These are phyloP conservation scores for Hygrophila difformis DNA, from an alignment of 257 asterid species.

Conservation along the genomic window DNA sequence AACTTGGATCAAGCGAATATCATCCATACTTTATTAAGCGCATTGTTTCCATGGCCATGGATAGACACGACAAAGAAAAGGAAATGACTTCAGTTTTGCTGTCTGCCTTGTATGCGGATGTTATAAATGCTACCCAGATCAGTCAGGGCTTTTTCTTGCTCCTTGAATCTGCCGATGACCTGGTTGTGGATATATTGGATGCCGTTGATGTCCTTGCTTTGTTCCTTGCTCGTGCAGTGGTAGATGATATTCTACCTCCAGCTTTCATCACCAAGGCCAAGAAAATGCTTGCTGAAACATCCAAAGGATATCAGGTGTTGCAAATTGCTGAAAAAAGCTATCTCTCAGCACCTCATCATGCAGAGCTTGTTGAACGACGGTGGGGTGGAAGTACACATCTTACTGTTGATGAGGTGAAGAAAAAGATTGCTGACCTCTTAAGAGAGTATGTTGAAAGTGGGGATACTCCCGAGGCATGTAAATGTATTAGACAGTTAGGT, in stretches of 20 bases:
- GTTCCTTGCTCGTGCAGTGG: slow-evolving; percentile 90
- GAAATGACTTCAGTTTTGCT: slow-evolving; percentile 98
- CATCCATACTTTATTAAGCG: slow-evolving; percentile 92
- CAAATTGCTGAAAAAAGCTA: slow-evolving; percentile 92
- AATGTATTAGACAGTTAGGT: slow-evolving; percentile 83
- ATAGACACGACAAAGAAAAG: slow-evolving; percentile 89
- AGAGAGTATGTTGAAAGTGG: slow-evolving; percentile 85
- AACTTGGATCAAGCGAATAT: slow-evolving; percentile 72
- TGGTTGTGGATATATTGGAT: slow-evolving; percentile 81
- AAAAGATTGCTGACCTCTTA: slow-evolving; percentile 75
- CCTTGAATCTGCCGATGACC: slow-evolving; percentile 92
- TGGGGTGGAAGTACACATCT: slow-evolving; percentile 99
- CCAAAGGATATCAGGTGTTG: slow-evolving; percentile 70
- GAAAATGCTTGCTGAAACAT: slow-evolving; percentile 60
- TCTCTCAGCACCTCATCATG: slow-evolving; percentile 97
- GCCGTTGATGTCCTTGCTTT: slow-evolving; percentile 86
- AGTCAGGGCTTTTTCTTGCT: slow-evolving; percentile 79
- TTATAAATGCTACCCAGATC: slow-evolving; percentile 62
- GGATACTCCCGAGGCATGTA: slow-evolving; percentile 88
- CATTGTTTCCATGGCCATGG: slow-evolving; percentile 93
- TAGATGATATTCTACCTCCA: slow-evolving; percentile 93
- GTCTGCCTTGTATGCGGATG: slow-evolving; percentile 83
- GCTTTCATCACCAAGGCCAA: slow-evolving; percentile 77
- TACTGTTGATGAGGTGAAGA: slow-evolving; percentile 90
- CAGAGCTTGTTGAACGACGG: slow-evolving; percentile 88